Conservation (phyloP, 1,139 yeast genomes). For the Debaryomyces psychrophilus region DNA sequence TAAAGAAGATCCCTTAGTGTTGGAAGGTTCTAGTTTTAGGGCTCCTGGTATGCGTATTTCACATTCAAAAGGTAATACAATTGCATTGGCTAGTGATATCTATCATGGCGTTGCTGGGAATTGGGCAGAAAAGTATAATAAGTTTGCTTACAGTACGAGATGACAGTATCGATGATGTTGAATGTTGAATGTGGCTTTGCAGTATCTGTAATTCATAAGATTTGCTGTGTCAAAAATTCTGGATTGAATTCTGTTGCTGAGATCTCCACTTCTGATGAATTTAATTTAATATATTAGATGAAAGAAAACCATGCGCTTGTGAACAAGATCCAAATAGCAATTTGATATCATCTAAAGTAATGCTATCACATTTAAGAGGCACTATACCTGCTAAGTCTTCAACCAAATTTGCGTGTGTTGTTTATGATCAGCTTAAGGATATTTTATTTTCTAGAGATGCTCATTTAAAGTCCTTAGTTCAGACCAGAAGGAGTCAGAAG, state of each 20-base stretch:
- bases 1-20: constrained; percentile 12
- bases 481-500: neutral
- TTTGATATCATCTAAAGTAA: constrained; percentile 19
- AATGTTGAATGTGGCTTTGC: constrained; percentile 22
- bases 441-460: neutral
- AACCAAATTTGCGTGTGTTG: constrained; percentile 4
- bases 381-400: constrained; percentile 3
- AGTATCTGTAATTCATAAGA: neutral
- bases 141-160: constrained; percentile 33
- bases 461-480: neutral
- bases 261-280: constrained; percentile 12
- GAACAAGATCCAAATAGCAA: constrained; percentile 31
- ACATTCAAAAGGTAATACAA: constrained; percentile 24
- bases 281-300: constrained; percentile 14
- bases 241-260: constrained; percentile 10
- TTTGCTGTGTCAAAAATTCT: constrained; percentile 14
- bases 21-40: constrained; percentile 9
- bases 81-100: constrained; percentile 29
- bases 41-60: constrained; percentile 22
- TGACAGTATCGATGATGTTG: constrained; percentile 15
- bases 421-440: neutral
- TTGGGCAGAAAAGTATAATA: constrained; percentile 28
- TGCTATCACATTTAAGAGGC: constrained; percentile 15
- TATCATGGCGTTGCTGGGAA: constrained; percentile 21
- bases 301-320: constrained; percentile 17